Evolutionary conservation across 2,329 filamentous ascomycete species (phyloP).

Genomic region (Aspergillus hortae): DNA sequence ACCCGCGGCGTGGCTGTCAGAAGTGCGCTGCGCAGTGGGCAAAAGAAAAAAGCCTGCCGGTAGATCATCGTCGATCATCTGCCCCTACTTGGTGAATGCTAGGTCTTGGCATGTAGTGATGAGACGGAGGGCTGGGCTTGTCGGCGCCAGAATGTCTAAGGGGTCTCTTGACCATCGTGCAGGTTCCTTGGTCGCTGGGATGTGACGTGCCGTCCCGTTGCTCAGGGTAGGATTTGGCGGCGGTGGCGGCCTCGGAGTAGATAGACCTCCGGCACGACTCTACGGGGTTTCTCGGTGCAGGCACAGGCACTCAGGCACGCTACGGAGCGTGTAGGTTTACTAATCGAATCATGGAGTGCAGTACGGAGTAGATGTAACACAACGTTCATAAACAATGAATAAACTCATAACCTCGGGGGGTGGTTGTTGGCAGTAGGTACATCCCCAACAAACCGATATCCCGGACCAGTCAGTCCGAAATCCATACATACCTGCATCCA

Average conservation of each 20-base stretch:
- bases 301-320: too few relatives aligned
- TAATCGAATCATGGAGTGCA: too few relatives aligned
- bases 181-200: neutral
- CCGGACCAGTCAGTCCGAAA: neutral
- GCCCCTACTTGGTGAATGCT: constrained; percentile 9
- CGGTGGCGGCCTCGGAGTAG: neutral
- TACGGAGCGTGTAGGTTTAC: too few relatives aligned
- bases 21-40: neutral
- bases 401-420: too few relatives aligned
- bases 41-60: constrained; percentile 4
- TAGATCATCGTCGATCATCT: constrained; percentile 21
- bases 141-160: neutral
- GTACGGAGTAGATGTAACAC: too few relatives aligned
- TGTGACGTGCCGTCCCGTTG: neutral
- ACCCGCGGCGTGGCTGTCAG: neutral
- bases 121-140: neutral
- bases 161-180: neutral
- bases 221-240: neutral
- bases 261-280: neutral
- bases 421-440: too few relatives aligned
- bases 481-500: neutral
- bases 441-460: too few relatives aligned
- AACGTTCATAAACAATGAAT: too few relatives aligned
- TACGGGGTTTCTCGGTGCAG: neutral
- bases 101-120: constrained; percentile 9